These are phyloP conservation scores for Cystobasidium pallidum DNA, from an alignment of 1,284 basidiomycete genomes.

Conservation along the genomic window DNA sequence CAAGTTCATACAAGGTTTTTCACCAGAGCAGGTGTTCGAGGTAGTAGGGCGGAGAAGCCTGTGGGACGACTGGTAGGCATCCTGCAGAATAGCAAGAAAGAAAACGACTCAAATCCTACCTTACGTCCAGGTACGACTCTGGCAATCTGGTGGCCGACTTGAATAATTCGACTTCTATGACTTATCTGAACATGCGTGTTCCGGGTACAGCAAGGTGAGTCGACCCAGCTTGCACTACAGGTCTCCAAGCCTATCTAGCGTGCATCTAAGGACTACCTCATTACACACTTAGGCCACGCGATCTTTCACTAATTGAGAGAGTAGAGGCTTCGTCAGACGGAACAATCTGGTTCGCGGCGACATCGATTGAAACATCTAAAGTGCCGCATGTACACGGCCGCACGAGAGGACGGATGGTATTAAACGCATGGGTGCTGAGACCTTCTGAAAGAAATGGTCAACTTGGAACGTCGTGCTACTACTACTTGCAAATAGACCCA, in stretches of 20 bases:
- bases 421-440: slow-evolving; percentile 52
- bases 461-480: slow-evolving; percentile 39
- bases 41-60: slow-evolving; percentile 52
- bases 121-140: slow-evolving; percentile 48
- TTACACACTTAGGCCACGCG: slow-evolving; percentile 45
- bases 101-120: background rate
- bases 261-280: too few relatives aligned
- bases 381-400: slow-evolving; percentile 52
- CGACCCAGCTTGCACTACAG: background rate
- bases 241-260: too few relatives aligned
- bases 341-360: slow-evolving; percentile 52
- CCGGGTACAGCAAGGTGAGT: slow-evolving; percentile 47
- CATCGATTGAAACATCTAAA: slow-evolving; percentile 52
- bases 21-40: slow-evolving; percentile 51
- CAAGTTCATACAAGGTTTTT: slow-evolving; percentile 50
- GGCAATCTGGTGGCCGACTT: slow-evolving; percentile 53
- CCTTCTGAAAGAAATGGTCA: slow-evolving; percentile 28
- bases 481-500: slow-evolving; percentile 52
- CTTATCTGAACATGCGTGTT: slow-evolving; percentile 54
- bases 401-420: slow-evolving; percentile 51
- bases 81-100: background rate
- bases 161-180: slow-evolving; percentile 50
- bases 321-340: slow-evolving; percentile 49
- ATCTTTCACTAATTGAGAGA: slow-evolving; percentile 53
- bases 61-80: slow-evolving; percentile 54